Evolutionary conservation across 768 basidiomycete species (phyloP), one percentile per base, ranked within the genome.

Genomic region (Lactarius trivialis): DNA sequence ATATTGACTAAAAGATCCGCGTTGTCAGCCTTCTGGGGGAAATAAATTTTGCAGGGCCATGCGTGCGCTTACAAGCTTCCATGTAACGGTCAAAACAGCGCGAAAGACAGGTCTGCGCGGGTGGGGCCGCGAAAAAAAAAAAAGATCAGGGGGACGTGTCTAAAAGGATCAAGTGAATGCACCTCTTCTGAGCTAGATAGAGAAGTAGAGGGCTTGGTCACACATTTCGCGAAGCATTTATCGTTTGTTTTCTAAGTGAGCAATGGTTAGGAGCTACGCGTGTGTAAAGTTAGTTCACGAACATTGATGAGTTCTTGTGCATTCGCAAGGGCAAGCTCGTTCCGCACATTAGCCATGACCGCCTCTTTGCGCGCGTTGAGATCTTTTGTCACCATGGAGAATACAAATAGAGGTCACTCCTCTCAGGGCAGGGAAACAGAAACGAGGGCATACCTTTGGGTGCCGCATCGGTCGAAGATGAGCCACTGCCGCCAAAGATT

Each of bases 251-350:
- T 91, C 90, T 93, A 51, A 32, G 24, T 4, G 30, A 3, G 2
- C 5, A 26, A 21, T 7, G 15, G 68, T 19, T 5, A 12, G 30
- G 64, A 37, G n/a, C 56, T 54, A 19, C 8, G 19, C 32, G 36
- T 24, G 26, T 9, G 28, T 21, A 8, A 53, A 50, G n/a, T n/a
- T 39, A 24, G 63, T 17, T 4, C 1, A 69, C 81, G 51, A 71
- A 90, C 91, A 62, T 84, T 86, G 72, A 93, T 86, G 54, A 93
- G 83, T 67, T 90, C 88, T 70, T 93, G 90, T 0, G 87, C 91
- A 60, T 88, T 89, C 1, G 81, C 79, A 14, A 89, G 75, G 7
- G 82, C 86, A 61, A 93, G 76, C 75, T 93, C 89, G 48, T 79
- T 79, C 37, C 82, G 81, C 54, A 93, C 81, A 48, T 79, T 77